Percentiles rank a stretch among this genome's conserved stretches.
These are phyloP conservation scores for Dimocarpus longan DNA, from an alignment of 345 rosid species.

Conservation along the genomic window DNA sequence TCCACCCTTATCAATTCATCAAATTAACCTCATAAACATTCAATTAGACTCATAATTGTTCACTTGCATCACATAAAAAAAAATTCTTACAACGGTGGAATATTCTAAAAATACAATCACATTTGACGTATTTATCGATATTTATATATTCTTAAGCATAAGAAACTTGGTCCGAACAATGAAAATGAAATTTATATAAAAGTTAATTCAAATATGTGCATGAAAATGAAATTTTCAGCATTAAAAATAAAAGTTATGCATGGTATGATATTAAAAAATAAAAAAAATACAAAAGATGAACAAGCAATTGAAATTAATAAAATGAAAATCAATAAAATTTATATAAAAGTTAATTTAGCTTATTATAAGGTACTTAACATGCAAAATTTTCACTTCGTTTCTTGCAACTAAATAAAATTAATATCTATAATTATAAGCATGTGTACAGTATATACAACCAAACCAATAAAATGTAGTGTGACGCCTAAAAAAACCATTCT, in stretches of 20 bases:
- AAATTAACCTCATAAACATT: no score
- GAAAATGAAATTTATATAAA: no score
- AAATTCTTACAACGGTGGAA: no score
- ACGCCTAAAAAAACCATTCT: no score
- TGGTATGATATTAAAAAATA: not conserved
- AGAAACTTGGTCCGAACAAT: no score
- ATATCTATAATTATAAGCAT: not conserved
- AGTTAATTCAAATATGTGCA: not conserved
- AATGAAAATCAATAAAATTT: not conserved
- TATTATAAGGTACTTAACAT: not conserved
- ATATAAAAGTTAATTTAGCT: not conserved
- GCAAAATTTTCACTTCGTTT: not conserved
- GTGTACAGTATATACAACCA: no score
- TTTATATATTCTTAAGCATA: no score
- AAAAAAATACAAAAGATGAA: not conserved
- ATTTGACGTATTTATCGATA: no score
- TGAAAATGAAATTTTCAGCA: not conserved
- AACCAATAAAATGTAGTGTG: not conserved
- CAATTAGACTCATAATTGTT: no score
- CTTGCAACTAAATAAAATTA: not conserved
- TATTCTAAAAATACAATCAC: no score
- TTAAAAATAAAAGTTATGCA: not conserved
- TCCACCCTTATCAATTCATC: no score
- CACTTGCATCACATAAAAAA: no score
- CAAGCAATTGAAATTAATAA: not conserved